A percentile compares a stretch with the other conserved stretches of the same genome.
These are phyloP conservation scores for Cladosporium sp. DNA, from an alignment of 2,329 filamentous ascomycete species.

Conservation along the genomic window DNA sequence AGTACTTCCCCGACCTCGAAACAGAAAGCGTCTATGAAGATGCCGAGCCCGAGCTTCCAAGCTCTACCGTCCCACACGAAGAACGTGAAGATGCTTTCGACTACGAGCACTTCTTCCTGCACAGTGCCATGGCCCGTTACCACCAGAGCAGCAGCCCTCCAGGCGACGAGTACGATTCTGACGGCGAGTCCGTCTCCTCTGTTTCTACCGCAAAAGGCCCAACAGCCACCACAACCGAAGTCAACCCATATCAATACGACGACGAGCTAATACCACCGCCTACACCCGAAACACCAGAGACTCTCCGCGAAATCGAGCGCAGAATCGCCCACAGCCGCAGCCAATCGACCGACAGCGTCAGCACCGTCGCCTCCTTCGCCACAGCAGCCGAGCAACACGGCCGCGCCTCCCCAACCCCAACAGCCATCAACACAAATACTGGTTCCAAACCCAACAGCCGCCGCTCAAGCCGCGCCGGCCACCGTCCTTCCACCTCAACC, in stretches of 20 bases:
- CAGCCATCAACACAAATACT: neutral
- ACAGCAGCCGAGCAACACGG: slow-evolving; percentile 51
- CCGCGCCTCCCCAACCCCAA: neutral
- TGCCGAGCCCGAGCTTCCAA: slow-evolving; percentile 29
- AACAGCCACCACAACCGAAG: slow-evolving; percentile 48
- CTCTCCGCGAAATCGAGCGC: slow-evolving; percentile 30
- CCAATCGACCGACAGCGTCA: slow-evolving; percentile 56
- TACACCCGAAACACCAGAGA: slow-evolving; percentile 31
- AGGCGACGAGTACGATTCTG: slow-evolving; percentile 40
- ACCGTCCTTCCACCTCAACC: slow-evolving; percentile 18
- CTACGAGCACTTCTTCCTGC: slow-evolving; percentile 92
- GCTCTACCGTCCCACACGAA: slow-evolving; percentile 61
- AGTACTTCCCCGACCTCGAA: slow-evolving; percentile 16
- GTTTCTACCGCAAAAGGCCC: slow-evolving; percentile 9
- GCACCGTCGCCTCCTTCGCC: slow-evolving; percentile 59
- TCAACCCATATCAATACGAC: slow-evolving; percentile 19
- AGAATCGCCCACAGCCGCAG: slow-evolving; percentile 42
- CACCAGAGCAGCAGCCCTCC: slow-evolving; percentile 42
- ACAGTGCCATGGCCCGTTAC: slow-evolving; percentile 82
- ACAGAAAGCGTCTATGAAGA: slow-evolving; percentile 42
- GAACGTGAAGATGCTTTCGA: slow-evolving; percentile 94
- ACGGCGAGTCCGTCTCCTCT: slow-evolving; percentile 38
- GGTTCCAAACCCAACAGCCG: slow-evolving; percentile 6
- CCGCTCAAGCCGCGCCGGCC: slow-evolving; percentile 6
- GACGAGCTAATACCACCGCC: slow-evolving; percentile 22